Evolutionary conservation across 805 yeast species (phyloP).

Genomic region (fission yeast (Schizosaccharomyces pombe)): DNA sequence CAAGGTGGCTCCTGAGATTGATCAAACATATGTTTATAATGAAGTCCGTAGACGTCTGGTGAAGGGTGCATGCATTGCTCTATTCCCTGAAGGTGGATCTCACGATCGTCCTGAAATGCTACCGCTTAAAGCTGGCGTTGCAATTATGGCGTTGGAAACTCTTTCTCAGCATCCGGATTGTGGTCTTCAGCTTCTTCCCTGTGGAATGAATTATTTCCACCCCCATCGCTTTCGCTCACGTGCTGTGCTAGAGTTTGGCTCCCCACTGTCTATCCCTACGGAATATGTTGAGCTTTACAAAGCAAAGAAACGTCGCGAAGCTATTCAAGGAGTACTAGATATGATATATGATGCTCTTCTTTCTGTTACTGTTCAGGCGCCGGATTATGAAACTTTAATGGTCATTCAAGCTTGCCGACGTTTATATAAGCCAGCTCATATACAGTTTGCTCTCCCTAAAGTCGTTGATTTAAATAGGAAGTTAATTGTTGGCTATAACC

Average conservation of each 20-base stretch:
- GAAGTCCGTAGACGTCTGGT: constrained; percentile 66
- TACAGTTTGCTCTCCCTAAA: constrained; percentile 52
- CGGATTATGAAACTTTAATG: constrained; percentile 72
- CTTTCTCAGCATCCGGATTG: constrained; percentile 53
- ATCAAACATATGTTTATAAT: constrained; percentile 65
- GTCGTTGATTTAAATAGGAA: constrained; percentile 81
- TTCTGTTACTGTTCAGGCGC: constrained; percentile 71
- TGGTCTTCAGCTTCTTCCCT: constrained; percentile 73
- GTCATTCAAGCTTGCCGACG: constrained; percentile 82
- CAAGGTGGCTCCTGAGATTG: constrained; percentile 60
- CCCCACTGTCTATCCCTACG: constrained; percentile 45
- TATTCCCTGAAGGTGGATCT: constrained; percentile 96
- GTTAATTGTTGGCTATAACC: constrained; percentile 57
- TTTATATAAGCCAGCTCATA: constrained; percentile 52
- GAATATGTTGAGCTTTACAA: constrained; percentile 43
- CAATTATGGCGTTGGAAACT: constrained; percentile 93
- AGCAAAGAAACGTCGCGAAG: constrained; percentile 37
- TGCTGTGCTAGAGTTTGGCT: constrained; percentile 86
- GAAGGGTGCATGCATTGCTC: constrained; percentile 63
- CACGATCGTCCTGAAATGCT: constrained; percentile 81
- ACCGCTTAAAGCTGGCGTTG: constrained; percentile 92
- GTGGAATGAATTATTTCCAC: constrained; percentile 93
- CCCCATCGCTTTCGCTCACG: constrained; percentile 88
- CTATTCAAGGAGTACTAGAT: constrained; percentile 49
- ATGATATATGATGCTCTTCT: constrained; percentile 47